Conservation (phyloP, 2,329 filamentous ascomycete species). For the Ophiostoma quercus region DNA sequence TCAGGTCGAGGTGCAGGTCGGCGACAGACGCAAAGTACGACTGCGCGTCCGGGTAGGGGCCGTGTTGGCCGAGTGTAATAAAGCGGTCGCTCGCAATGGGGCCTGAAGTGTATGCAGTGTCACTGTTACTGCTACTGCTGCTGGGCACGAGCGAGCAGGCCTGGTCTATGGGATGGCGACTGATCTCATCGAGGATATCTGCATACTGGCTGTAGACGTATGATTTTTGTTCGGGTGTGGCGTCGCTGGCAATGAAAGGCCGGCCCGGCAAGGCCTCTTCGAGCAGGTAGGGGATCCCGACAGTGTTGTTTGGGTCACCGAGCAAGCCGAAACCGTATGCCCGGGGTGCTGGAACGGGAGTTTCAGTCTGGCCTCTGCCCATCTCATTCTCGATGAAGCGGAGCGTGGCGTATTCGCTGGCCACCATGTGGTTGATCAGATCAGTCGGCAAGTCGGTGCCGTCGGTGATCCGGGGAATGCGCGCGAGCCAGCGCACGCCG, state of each 20-base stretch:
- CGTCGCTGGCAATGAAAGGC: conserved; percentile 8
- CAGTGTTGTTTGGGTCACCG: neutral
- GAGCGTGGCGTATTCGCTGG: conserved; percentile 23
- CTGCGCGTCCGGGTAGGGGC: neutral
- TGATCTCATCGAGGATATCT: conserved; percentile 9
- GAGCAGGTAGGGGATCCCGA: conserved; percentile 20
- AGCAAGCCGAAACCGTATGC: conserved; percentile 9
- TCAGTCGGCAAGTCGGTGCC: neutral
- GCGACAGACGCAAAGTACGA: neutral
- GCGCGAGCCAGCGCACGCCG: neutral
- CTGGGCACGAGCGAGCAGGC: neutral
- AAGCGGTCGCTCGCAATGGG: conserved; percentile 1
- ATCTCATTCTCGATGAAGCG: neutral
- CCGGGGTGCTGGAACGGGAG: neutral
- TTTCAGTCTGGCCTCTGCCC: neutral
- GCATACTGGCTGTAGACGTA: conserved; percentile 20
- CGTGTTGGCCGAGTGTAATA: conserved; percentile 14
- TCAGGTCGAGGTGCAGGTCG: neutral
- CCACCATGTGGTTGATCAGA: conserved; percentile 12
- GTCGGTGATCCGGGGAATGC: neutral
- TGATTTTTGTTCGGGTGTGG: conserved; percentile 10
- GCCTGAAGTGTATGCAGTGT: too few relatives aligned
- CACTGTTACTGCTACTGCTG: neutral
- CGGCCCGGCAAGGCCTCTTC: conserved; percentile 21
- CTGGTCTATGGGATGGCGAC: neutral